Base-by-base conservation (phyloP, 352 stramenopile genomes). In the Pilasporangium apinafurcum region DNA sequence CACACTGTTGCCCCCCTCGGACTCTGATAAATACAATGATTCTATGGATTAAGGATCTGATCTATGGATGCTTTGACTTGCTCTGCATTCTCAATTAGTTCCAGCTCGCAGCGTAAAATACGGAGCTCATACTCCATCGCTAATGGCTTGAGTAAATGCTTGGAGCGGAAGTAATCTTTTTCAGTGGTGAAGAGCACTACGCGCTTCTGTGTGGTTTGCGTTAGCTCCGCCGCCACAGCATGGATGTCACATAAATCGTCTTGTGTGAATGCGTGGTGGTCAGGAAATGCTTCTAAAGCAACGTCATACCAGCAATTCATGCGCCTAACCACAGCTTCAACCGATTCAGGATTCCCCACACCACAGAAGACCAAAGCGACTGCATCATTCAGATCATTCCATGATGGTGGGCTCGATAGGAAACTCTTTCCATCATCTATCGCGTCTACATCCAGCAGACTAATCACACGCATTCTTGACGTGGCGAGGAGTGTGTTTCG, bases 281-380 rank as follows among this genome's bases (percentile, higher is more conserved):
- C 76, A 6, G 72, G 72, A 44, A 82, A 88, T 12, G 58, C 48
- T 54, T 75, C 65, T 26, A 83, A 33, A 2, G 66, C 27, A 0
- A 86, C 51, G 8, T 33, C 8, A 16, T 25, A 22, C 58, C 62
- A 75, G 25, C 46, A 51, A 16, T 26, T 50, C 47, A 72, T 52
- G 2, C 43, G 47, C 4, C 57, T 34, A n/a, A 87, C 59, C 10
- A 79, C 65, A 12, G 60, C 42, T 10, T 51, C 40, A 2, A 87
- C 74, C 2, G 75, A 87, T 35, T 71, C 56, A 0, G 75, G 71
- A 37, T 84, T 85, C n/a, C 75, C 75, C 16, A 87, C 74, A 3
- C 75, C 75, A 33, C 75, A 85, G 22, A 82, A 47, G 3, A 84
- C 51, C 9, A 85, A 26, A 16, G 56, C 62, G 17, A 49, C 50